Evolutionary conservation across 129 eudicot genomes (phyloP).

Genomic region (Tagetes patula): DNA sequence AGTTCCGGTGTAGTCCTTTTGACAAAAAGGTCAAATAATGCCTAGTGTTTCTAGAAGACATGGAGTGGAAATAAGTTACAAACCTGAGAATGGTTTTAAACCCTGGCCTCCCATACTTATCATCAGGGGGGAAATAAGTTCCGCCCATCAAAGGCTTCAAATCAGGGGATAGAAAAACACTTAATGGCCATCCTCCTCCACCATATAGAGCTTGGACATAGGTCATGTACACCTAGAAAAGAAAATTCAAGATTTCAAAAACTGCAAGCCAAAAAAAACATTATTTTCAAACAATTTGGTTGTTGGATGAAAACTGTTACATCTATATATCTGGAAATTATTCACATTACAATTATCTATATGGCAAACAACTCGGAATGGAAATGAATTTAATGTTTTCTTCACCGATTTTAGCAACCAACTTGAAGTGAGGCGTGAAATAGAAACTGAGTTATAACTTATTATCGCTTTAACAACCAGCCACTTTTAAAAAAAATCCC

Average conservation of each 20-base stretch:
- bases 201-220: constrained; percentile 91
- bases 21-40: neutral
- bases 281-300: neutral
- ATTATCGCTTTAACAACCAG: neutral
- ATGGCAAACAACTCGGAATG: neutral
- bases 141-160: constrained; percentile 97
- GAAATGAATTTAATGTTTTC: neutral
- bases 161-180: constrained; percentile 89
- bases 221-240: constrained; percentile 85
- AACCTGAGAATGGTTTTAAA: constrained; percentile 88
- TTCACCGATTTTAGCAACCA: neutral
- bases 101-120: constrained; percentile 87
- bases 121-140: constrained; percentile 91
- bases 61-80: neutral
- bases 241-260: constrained; percentile 2
- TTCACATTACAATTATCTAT: constrained; percentile 1
- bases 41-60: neutral
- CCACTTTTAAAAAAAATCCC: neutral
- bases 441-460: neutral
- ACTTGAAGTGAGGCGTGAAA: neutral
- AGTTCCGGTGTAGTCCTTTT: constrained; percentile 11
- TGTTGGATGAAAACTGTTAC: neutral
- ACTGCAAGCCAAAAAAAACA: constrained; percentile 1
- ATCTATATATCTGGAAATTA: neutral
- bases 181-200: constrained; percentile 97